Conservation (phyloP, 139 green algal genomes). For the Penium margaritaceum region DNA sequence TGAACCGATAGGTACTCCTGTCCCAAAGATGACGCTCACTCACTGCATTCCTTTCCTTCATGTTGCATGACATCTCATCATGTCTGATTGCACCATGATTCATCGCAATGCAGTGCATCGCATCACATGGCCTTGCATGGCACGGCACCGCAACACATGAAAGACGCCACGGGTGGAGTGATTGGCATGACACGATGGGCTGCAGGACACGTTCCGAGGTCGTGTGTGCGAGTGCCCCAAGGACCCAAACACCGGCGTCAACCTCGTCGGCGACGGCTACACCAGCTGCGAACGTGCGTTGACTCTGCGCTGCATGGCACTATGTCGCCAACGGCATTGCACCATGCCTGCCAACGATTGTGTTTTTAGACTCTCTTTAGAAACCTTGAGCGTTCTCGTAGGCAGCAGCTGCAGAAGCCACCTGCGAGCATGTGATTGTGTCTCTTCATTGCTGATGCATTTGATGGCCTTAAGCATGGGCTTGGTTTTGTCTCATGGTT, state of each 20-base stretch:
- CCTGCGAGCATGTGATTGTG: too few relatives aligned
- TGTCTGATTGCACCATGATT: background rate
- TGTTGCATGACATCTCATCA: background rate
- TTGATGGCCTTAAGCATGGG: too few relatives aligned
- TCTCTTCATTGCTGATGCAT: too few relatives aligned
- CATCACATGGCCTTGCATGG: background rate
- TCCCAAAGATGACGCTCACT: too few relatives aligned
- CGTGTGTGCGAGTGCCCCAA: conserved; percentile 73
- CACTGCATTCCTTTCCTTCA: background rate
- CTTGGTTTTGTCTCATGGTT: too few relatives aligned
- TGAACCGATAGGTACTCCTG: too few relatives aligned
- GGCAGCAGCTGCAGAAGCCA: too few relatives aligned
- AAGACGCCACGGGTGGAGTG: background rate
- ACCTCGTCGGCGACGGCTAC: conserved; percentile 60
- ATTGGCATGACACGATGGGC: background rate
- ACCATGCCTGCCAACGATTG: too few relatives aligned
- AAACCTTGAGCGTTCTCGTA: too few relatives aligned
- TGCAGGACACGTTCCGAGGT: conserved; percentile 66
- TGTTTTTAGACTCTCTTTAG: too few relatives aligned
- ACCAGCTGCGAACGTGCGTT: background rate
- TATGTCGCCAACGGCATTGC: too few relatives aligned
- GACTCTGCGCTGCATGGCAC: background rate
- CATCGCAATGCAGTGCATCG: background rate
- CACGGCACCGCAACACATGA: background rate
- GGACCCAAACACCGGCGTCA: conserved; percentile 49